phyloP scores from a whole-genome alignment of 352 stramenopile species.

The Phytopythium kandeliae region DNA sequence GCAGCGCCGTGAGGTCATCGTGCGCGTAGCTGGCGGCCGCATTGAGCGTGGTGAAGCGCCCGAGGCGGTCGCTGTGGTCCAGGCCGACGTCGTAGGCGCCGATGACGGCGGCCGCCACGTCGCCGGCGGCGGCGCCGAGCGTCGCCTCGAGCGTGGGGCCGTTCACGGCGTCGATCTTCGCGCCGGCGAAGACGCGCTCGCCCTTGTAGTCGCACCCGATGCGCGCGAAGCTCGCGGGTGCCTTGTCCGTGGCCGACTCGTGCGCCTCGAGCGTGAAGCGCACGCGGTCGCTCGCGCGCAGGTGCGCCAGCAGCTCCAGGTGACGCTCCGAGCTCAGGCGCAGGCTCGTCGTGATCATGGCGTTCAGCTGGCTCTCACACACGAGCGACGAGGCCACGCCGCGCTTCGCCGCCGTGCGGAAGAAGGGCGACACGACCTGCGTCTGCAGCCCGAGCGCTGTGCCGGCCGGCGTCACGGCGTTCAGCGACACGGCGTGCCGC shows the following conservation, averaged over 20 bases:
- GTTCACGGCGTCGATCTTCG: slow-evolving; percentile 78
- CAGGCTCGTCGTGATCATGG: slow-evolving; percentile 55
- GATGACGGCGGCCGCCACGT: slow-evolving; percentile 37
- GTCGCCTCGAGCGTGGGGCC: slow-evolving; percentile 65
- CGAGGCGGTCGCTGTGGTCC: slow-evolving; percentile 68
- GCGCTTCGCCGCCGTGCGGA: slow-evolving; percentile 59
- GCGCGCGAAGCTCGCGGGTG: slow-evolving; percentile 57
- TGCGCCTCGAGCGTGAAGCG: slow-evolving; percentile 72
- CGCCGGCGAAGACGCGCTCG: slow-evolving; percentile 34
- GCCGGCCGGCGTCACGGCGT: slow-evolving; percentile 45
- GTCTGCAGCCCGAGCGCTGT: slow-evolving; percentile 47
- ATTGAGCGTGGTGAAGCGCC: slow-evolving; percentile 58
- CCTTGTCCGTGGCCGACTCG: slow-evolving; percentile 65
- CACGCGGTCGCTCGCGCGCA: slow-evolving; percentile 42
- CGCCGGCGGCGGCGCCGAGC: slow-evolving; percentile 35
- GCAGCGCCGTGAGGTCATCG: slow-evolving; percentile 53
- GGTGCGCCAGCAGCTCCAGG: slow-evolving; percentile 56
- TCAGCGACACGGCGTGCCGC: slow-evolving; percentile 44
- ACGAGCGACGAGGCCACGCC: slow-evolving; percentile 57
- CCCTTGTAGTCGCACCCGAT: slow-evolving; percentile 67
- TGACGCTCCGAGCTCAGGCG: slow-evolving; percentile 67
- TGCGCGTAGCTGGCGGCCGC: slow-evolving; percentile 51
- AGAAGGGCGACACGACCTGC: slow-evolving; percentile 59
- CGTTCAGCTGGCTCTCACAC: slow-evolving; percentile 61
- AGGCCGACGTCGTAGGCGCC: slow-evolving; percentile 76